Base-by-base conservation (phyloP, 2,329 filamentous ascomycete genomes). In the Zarea fungicola region DNA sequence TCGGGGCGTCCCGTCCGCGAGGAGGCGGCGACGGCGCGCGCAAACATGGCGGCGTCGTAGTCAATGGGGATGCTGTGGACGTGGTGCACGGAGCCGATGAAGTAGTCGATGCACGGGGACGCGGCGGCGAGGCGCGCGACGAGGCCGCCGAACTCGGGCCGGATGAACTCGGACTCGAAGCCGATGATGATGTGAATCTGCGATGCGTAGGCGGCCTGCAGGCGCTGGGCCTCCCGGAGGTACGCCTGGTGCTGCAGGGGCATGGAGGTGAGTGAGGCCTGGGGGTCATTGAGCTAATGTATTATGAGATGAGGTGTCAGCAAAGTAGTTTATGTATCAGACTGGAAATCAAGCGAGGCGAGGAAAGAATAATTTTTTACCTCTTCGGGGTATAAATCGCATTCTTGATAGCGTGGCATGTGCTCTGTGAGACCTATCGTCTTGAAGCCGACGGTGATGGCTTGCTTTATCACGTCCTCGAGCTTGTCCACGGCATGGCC, bases 141-240 rank as follows among this genome's bases (percentile, higher is more conserved):
- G 40, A 85, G 69, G 2, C 71, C 54, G 0, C 65, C 67, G 58
- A 83, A 81, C 4, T 73, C 76, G 0, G 84, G 76, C 6, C 91
- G 84, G 64, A 96, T 93, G 83, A 89, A 99, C 65, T 99, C 93
- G 47, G 82, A 81, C 67, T 99, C 93, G 64, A 97, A 96, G 39
- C 89, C 93, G 62, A 99, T 83, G 36, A 96, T 76, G 55, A 99
- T 76, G 48, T 84, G 75, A 58, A 99, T 90, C 54, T 84, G 74
- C 8, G 70, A 61, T 6, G 79, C 75, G 69, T 96, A 96, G 55
- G 77, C 78, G 3, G 70, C 65, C 48, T 85, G 85, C 25, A 99
- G 74, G 28, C 86, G 82, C 45, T 75, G 67, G 8, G 93, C 91
- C 69, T 96, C 89, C 45, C 67, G 53, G 56, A 92, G 79, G 70